Base-by-base conservation (phyloP, 306 rosid species). In the Trichosanthes truncata region DNA sequence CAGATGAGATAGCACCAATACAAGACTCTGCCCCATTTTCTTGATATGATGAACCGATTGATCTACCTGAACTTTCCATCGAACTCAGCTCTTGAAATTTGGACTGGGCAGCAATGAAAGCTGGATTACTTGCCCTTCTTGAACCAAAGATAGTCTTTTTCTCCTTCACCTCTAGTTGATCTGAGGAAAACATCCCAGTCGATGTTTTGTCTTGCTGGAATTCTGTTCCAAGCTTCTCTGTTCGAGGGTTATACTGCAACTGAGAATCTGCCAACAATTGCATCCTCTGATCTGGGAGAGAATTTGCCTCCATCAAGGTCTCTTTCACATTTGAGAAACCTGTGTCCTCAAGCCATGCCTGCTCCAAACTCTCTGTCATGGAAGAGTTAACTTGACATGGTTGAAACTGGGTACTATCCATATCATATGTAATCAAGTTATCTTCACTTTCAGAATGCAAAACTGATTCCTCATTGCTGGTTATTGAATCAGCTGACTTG, bases 61-160 rank as follows among this genome's bases (percentile, higher is more conserved):
- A 72, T 77, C 78, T 79, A 82, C 86, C 87, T 20, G 90, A 81
- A 88, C 82, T 87, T 40, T 79, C 84, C 46, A 82, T 72, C 82
- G 89, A 86, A 79, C 86, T 87, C 81, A 81, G 81, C 85, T 86
- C 99, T 84, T 88, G 90, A 66, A 95, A 91, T 86, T 90, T 95
- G 2, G 99, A 90, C 49, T 95, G 93, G 72, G 90, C 93, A 41
- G 93, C 90, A 75, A 88, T 74, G 90, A 90, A 91, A 60, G 95
- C 83, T 72, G 97, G 92, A 84, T 87, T 91, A 65, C 91, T 87
- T 48, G 79, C 43, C 86, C 90, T 95, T 80, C 87, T 89, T 33
- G 76, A 65, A 41, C 76, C 76, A 33, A 51, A 20, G 48, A 78
- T 46, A 62, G 59, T 63, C 83, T 88, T 89, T 69, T 83, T 87